Evolutionary conservation across 139 green algal genomes (phyloP), one percentile per base, ranked within the genome.

Genomic region (Closterium sp.): DNA sequence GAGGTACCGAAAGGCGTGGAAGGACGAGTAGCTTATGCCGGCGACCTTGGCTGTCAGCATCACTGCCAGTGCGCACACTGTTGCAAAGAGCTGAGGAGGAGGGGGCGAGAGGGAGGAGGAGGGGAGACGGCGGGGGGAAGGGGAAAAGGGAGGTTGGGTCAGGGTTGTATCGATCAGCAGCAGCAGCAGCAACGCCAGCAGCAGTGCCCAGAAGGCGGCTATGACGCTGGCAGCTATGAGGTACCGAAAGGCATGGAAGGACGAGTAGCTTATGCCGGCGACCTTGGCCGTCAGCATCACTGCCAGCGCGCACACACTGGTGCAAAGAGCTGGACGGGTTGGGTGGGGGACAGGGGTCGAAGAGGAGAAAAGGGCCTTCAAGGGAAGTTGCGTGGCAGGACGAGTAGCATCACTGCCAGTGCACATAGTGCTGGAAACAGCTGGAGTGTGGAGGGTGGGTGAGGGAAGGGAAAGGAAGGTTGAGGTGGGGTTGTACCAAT

Each of bases 1-100:
- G 23, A 90, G 87, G 87, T 85, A 90, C 10, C 33, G 31, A 9
- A 84, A 34, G 8, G 33, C 38, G 33, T 33, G 23, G 36, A 85
- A 85, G 3, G 76, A 33, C 0, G n/a, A 35, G 87, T 85, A 90
- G 33, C 32, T 84, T n/a, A 90, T 32, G 0, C 87, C 36, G 38
- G 23, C 34, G 12, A 35, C 32, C 5, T 84, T 90, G 28, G 35
- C 33, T 30, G 35, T n/a, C 36, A 84, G n/a, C 21, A 84, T 90
- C 33, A 90, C 36, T 35, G 30, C 38, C 30, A 90, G 33, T 31
- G 87, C 35, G 34, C 35, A 90, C n/a, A 90, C 87, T 30, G 87
- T 34, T 90, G 87, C 87, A 84, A 89, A 89, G 30, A 55, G 85
- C 34, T 38, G 30, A 38, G 33, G 32, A 1, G 9, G 28, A 33